phyloP scores from a whole-genome alignment of 2,329 filamentous ascomycete species.

The Diaporthe vexans region DNA sequence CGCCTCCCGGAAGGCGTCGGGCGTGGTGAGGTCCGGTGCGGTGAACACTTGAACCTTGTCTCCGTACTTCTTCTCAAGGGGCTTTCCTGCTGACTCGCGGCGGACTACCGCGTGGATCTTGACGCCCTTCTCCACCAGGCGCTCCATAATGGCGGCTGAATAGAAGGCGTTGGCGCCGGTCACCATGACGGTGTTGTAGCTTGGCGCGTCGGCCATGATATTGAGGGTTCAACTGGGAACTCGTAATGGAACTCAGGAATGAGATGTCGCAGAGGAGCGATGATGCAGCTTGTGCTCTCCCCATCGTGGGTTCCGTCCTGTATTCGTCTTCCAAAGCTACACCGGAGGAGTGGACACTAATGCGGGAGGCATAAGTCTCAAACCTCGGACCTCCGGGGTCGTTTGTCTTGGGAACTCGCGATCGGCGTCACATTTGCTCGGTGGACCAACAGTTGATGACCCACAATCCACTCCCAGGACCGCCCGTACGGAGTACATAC shows the following conservation, averaged over 20 bases:
- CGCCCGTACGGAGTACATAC: too few species aligned
- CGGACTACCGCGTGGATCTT: conserved; percentile 4
- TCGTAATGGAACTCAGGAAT: neutral
- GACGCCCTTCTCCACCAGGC: neutral
- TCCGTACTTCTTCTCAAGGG: neutral
- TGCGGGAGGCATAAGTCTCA: neutral
- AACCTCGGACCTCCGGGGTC: neutral
- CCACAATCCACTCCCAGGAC: neutral
- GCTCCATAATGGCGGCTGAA: neutral
- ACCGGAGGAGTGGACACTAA: neutral
- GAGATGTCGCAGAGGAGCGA: neutral
- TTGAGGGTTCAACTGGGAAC: too few species aligned
- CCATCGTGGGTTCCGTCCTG: neutral
- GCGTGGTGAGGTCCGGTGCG: neutral
- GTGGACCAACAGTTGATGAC: neutral
- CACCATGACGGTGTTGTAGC: conserved; percentile 5
- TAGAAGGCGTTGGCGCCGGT: conserved; percentile 11
- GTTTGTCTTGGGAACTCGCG: neutral
- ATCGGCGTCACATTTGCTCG: neutral
- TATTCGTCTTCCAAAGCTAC: neutral
- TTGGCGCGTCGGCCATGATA: neutral
- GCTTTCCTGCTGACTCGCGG: neutral
- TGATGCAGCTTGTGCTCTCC: neutral
- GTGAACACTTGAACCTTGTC: neutral
- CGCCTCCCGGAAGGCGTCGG: neutral